Conservation (phyloP, 1,284 basidiomycete species). For the Cryptococcus maquisensis region DNA sequence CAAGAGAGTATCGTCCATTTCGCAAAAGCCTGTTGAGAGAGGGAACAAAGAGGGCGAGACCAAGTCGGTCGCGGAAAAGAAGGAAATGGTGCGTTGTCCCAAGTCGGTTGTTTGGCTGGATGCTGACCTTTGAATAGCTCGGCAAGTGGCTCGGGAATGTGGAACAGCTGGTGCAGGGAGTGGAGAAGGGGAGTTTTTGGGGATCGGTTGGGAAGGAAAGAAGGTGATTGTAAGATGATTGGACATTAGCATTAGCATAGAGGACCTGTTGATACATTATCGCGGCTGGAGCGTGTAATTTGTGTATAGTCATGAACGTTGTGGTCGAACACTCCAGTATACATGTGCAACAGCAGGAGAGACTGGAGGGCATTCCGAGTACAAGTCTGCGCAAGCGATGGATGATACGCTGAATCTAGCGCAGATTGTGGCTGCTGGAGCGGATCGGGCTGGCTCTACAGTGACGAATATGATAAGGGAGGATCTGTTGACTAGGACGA, state of each 20-base stretch:
- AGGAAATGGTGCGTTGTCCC: conserved; percentile 54
- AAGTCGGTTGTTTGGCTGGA: neutral
- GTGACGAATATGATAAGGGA: too few species aligned
- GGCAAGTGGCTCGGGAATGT: conserved; percentile 80
- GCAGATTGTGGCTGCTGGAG: too few species aligned
- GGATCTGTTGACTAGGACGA: too few species aligned
- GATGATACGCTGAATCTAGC: too few species aligned
- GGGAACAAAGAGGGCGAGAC: conserved; percentile 11
- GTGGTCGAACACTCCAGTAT: too few species aligned
- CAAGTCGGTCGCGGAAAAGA: conserved; percentile 72
- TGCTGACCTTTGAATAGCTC: conserved; percentile 44
- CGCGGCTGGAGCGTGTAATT: neutral
- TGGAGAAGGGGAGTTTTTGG: conserved; percentile 77
- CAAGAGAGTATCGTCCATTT: conserved; percentile 22
- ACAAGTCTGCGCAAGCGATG: too few species aligned
- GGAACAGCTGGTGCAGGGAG: conserved; percentile 76
- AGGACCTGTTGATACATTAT: neutral
- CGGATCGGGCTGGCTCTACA: too few species aligned
- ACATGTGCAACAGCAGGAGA: too few species aligned
- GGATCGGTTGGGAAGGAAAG: conserved; percentile 48
- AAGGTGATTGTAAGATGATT: neutral
- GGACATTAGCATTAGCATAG: neutral
- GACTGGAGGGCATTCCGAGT: too few species aligned
- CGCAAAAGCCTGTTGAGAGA: neutral
- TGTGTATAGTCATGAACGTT: too few species aligned